Evolutionary conservation across 2,329 filamentous ascomycete species (phyloP), one percentile per base, ranked within the genome.

Genomic region (Fusarium sublunatum): DNA sequence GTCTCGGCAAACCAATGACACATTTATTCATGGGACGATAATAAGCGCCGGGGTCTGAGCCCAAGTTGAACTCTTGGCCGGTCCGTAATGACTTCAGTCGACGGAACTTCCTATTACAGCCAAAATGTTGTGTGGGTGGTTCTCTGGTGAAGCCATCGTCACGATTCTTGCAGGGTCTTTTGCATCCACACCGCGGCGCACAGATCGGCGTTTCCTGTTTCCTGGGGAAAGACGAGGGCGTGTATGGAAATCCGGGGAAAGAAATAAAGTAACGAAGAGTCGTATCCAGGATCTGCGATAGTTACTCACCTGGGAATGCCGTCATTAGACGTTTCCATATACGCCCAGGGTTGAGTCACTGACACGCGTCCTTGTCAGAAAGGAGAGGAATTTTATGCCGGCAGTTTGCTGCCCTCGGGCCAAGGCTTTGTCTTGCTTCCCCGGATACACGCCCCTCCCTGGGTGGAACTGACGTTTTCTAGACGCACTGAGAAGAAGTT

Each of bases 381-480:
- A 48, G 53, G 41, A 50, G 32, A 61, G 13, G 38, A 35, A 44
- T 28, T 38, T 34, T 25, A 53, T 42, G 51, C 60, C 62, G 67
- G 65, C 49, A 70, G 60, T 61, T 19, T 51, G 53, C 32, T 40
- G 31, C 48, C 53, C 53, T 70, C 67, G 67, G 67, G 22, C 57
- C 60, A 70, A 57, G 67, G 67, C 65, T 65, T 53, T 68, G 67
- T 56, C 51, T 49, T 53, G 50, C 55, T 42, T 41, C 47, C 61
- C 53, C 11, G 38, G 35, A 40, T 44, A 40, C 67, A 66, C 62
- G 53, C 53, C 64, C 61, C 61, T 47, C 64, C 61, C 61, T 47
- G 26, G n/a, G 40, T 45, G 43, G 29, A 39, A 41, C 45, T 58
- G 60, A 40, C 38, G 26, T 60, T 65, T 58, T 66, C 59, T 54